Base-by-base conservation (phyloP, 768 basidiomycete genomes). In the Russula earlei region DNA sequence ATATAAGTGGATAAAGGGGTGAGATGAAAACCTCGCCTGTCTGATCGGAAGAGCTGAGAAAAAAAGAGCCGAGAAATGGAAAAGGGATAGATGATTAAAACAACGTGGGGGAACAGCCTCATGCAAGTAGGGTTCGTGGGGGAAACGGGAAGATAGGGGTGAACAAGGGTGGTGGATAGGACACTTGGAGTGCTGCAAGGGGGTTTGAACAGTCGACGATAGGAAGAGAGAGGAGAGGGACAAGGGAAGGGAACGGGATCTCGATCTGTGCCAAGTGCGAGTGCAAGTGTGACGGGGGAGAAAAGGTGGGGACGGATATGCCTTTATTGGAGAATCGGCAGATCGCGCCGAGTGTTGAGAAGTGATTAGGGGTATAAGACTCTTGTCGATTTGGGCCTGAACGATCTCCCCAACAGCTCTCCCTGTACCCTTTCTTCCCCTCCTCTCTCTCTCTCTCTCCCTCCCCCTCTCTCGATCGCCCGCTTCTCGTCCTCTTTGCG, bases 381-480 rank as follows among this genome's bases (percentile, higher is more conserved):
- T 15, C 44, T 17, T 6, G 24, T 34, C 46, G 56, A 40, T 47
- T 55, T 41, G 14, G 49, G 24, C 50, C 55, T 41, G 34, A n/a
- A 33, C 2, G 33, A 57, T 57, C 46, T 42, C 46, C 56, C 52
- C 56, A 40, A 49, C 52, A 25, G 41, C 38, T 47, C 41, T 55
- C 55, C 41, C 49, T 57, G 7, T 37, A 43, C 54, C 38, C 50
- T 52, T 52, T 55, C 58, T 57, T 52, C 61, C 46, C 54, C 63
- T 54, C 61, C 54, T 61, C 59, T 58, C 59, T 53, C 59, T 52
- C 31, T 56, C 55, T 27, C 29, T 47, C 40, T 53, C 60, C 51
- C 51, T 56, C 52, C 54, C 53, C 49, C 62, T n/a, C 20, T 62
- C 56, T 45, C 60, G 56, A 54, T 59, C 67, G 70, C 67, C 62